phyloP scores from a whole-genome alignment of 345 rosid genomes.

The Chamaenerion angustifolium region DNA sequence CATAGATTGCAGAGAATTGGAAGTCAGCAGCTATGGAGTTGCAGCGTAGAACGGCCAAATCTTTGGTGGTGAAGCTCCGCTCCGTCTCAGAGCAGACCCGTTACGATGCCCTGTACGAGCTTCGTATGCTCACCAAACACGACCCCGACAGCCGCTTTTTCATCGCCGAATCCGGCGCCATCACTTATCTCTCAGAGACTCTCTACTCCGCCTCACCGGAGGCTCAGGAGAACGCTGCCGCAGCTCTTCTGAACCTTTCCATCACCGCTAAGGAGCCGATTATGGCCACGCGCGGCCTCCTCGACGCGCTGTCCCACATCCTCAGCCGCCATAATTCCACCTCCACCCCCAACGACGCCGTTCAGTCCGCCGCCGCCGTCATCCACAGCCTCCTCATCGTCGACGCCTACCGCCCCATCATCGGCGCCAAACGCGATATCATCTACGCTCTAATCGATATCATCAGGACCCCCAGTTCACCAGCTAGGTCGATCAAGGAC shows the following conservation, averaged over 20 bases:
- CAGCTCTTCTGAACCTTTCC: conserved; percentile 71
- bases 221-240: conserved; percentile 76
- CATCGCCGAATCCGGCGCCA: conserved; percentile 65
- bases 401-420: conserved; percentile 65
- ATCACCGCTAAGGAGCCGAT: conserved; percentile 51
- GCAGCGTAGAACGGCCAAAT: conserved; percentile 42
- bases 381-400: conserved; percentile 59
- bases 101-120: conserved; percentile 55
- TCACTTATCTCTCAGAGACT: conserved; percentile 68
- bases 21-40: conserved; percentile 38
- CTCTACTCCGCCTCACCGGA: conserved; percentile 56
- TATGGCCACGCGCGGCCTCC: conserved; percentile 76
- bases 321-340: conserved; percentile 53
- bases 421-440: conserved; percentile 84
- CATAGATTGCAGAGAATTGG: no score
- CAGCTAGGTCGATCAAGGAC: conserved; percentile 66
- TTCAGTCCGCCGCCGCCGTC: conserved; percentile 77
- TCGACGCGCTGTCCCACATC: conserved; percentile 76
- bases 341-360: conserved; percentile 34
- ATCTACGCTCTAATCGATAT: conserved; percentile 59
- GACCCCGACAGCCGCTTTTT: conserved; percentile 56
- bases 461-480: conserved; percentile 32
- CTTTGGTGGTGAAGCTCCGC: conserved; percentile 56
- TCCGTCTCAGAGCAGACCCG: conserved; percentile 77
- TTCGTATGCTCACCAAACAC: conserved; percentile 59